Conservation (phyloP, 2,329 filamentous ascomycete genomes). For the Boeremia lycopersici region DNA sequence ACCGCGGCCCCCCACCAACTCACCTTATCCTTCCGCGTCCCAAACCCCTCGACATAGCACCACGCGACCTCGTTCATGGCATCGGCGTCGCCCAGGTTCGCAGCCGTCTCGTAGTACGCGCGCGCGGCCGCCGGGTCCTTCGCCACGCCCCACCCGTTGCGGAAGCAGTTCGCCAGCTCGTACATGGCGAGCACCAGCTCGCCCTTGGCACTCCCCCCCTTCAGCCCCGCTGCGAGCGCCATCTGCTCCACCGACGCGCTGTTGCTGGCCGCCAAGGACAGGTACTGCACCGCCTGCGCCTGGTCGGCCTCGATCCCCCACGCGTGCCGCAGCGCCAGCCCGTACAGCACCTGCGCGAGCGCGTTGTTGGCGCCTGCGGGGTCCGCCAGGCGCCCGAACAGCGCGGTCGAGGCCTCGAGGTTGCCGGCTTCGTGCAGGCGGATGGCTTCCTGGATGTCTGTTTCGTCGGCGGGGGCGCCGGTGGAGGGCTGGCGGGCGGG, state of each 20-base stretch:
- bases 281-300: conserved; percentile 76
- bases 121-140: conserved; percentile 84
- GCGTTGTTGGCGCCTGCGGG: conserved; percentile 87
- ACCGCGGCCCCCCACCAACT: no score
- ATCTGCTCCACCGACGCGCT: conserved; percentile 84
- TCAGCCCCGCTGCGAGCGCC: conserved; percentile 84
- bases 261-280: conserved; percentile 88
- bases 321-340: conserved; percentile 87
- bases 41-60: conserved; percentile 97
- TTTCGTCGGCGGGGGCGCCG: conserved; percentile 21
- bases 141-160: conserved; percentile 90
- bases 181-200: conserved; percentile 96
- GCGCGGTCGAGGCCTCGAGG: conserved; percentile 75
- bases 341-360: conserved; percentile 93
- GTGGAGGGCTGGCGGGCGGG: no score
- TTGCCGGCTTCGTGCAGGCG: conserved; percentile 85
- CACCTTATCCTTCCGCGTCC: conserved; percentile 98
- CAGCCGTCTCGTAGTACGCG: conserved; percentile 96
- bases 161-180: conserved; percentile 90
- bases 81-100: conserved; percentile 94
- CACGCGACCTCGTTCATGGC: conserved; percentile 96
- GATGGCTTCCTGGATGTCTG: conserved; percentile 94
- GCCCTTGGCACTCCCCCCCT: conserved; percentile 92
- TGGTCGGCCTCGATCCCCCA: conserved; percentile 85
- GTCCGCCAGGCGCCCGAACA: conserved; percentile 86